Base-by-base conservation (phyloP, 257 asterid genomes). In the Misopates orontium region DNA sequence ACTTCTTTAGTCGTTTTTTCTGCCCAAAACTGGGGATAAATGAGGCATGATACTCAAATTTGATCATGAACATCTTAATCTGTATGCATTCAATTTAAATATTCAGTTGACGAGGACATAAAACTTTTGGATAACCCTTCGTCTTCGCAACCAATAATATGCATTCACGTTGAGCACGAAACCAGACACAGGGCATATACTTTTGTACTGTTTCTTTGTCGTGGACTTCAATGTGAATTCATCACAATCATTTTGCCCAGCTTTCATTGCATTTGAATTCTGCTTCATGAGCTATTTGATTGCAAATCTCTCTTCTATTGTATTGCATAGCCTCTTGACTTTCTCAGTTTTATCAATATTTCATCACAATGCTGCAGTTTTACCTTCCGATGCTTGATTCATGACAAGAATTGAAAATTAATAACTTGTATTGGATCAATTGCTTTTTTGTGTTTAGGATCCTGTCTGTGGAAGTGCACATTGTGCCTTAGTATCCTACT, bases 401-500 rank as follows among this genome's bases (percentile, higher is more conserved):
- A 36, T 5, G 42, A 36, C 42, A 36, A 36, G 1, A 36, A 4
- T 36, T 4, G 8, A 3, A 1, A 9, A 36, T 36, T 36, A 3
- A 36, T 36, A 10, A 3, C 8, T 9, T 1, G 10, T 36, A 36
- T 36, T 36, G 42, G 42, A 4, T 36, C 8, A 4, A 36, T 10
- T 5, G 42, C 36, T 28, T 3, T 36, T 36, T 36, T 8, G 7
- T 41, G 39, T 56, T 36, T 17, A 94, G 99, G 99, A 94, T 73
- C 95, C 92, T 66, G 96, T 94, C 50, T 79, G 89, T 71, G 99
- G 99, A 60, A 90, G 96, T 63, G 94, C 86, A 19, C 96, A 94
- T 62, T 94, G 99, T 77, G 90, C 96, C 20, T 70, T 94, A 63
- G 94, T 82, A 17, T 66, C 79, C 41, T 93, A 84, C 70, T 93